A percentile compares a stretch with the other conserved stretches of the same genome.
These are phyloP conservation scores for Beauveria varroae DNA, from an alignment of 2,329 filamentous ascomycete genomes.

Conservation along the genomic window DNA sequence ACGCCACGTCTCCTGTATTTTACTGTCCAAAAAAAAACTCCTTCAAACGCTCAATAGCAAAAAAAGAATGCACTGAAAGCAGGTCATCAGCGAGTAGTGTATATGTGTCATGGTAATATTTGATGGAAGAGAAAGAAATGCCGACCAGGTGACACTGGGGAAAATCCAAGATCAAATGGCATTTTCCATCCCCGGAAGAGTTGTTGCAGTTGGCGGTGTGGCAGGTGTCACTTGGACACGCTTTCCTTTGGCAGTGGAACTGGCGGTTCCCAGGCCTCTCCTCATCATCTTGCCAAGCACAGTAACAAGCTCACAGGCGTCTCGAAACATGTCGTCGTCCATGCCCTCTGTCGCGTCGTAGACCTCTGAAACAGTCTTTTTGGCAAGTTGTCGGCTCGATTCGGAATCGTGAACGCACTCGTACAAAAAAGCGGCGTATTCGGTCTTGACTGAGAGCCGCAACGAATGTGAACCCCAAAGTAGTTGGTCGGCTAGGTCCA, in stretches of 20 bases:
- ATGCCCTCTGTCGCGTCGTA: conserved; percentile 88
- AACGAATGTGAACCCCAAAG: conserved; percentile 86
- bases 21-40: conserved; percentile 3
- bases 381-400: conserved; percentile 67
- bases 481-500: conserved; percentile 62
- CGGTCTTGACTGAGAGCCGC: conserved; percentile 80
- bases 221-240: conserved; percentile 23
- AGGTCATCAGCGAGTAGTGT: background rate
- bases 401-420: conserved; percentile 83
- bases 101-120: background rate
- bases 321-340: conserved; percentile 91
- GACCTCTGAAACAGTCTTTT: conserved; percentile 78
- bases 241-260: conserved; percentile 1
- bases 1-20: background rate
- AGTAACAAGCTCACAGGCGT: conserved; percentile 81
- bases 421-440: conserved; percentile 88
- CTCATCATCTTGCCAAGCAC: conserved; percentile 86
- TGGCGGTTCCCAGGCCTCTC: conserved; percentile 47
- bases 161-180: background rate
- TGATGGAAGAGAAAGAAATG: background rate
- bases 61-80: background rate
- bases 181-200: background rate
- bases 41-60: background rate
- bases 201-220: background rate
- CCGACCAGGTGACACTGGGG: too few species aligned